These are phyloP conservation scores for Sphaceloma murrayae DNA, from an alignment of 2,329 filamentous ascomycete genomes.

Conservation along the genomic window DNA sequence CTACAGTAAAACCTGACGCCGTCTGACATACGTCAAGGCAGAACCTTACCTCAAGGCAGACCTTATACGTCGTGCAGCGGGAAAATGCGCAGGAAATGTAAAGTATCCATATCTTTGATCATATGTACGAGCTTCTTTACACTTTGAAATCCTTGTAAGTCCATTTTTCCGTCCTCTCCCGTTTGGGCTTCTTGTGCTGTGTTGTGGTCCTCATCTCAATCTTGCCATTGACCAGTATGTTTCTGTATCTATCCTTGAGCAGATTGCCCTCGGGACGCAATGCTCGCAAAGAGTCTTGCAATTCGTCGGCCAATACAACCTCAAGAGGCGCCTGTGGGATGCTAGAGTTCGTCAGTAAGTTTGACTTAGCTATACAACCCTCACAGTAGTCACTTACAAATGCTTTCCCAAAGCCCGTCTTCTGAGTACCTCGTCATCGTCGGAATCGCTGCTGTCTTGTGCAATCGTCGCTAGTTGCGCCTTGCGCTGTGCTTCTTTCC, in stretches of 20 bases:
- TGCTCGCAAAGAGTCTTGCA: conserved; percentile 41
- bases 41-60: too few species aligned
- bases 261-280: conserved; percentile 90
- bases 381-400: conserved; percentile 27
- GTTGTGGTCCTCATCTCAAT: conserved; percentile 71
- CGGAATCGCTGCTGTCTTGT: conserved; percentile 25
- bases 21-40: too few species aligned
- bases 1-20: too few species aligned
- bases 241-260: conserved; percentile 84
- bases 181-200: conserved; percentile 74
- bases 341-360: conserved; percentile 29
- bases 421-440: conserved; percentile 43
- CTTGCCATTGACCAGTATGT: conserved; percentile 77
- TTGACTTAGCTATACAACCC: neutral
- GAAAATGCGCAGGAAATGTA: too few species aligned
- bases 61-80: too few species aligned
- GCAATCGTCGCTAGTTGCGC: conserved; percentile 20
- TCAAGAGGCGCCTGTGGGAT: conserved; percentile 57
- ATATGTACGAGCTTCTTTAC: neutral
- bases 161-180: conserved; percentile 89
- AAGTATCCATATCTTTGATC: neutral
- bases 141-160: conserved; percentile 86
- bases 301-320: conserved; percentile 41
- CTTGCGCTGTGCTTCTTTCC: conserved; percentile 38
- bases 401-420: conserved; percentile 64